Base-by-base conservation (phyloP, 2,329 filamentous ascomycete genomes). In the Knufia petricola region DNA sequence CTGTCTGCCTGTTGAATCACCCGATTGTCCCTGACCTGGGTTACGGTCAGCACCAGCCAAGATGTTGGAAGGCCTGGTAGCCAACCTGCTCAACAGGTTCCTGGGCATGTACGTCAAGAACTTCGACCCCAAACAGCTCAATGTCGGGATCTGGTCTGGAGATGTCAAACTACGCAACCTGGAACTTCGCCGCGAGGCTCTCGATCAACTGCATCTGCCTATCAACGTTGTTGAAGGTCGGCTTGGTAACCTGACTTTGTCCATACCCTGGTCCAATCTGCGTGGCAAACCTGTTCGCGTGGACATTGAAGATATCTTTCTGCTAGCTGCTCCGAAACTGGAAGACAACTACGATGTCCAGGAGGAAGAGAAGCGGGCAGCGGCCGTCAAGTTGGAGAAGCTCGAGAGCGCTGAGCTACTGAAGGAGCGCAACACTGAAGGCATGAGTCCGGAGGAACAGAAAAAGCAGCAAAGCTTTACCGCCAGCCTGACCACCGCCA, bases 41-140 rank as follows among this genome's bases (percentile, higher is more conserved):
- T 84, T 63, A 87, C 79, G 84, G 77, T 80, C 73, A 64, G 64
- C 66, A 59, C 60, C 66, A 66, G 66, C 71, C 75, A 76, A 66
- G 62, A 98, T 99, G 92, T 81, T 99, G 72, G 92, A 98, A 78
- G 87, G 89, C 59, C 77, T 99, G 60, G 92, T 96, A 56, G 88
- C 92, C 61, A 94, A 90, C 70, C 77, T 99, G 74, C 83, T 99
- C 61, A 98, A 98, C 74, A 85, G 94, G 74, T 96, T 98, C 71
- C 73, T 99, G 79, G 94, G 92, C 77, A 95, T 96, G 85, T 98
- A 98, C 69, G 90, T 99, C 69, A 89, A 94, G 77, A 96, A 98
- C 70, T 98, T 99, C 66, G 92, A 99, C 68, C 87, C 92, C 48
- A 85, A 87, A 62, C 92, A 98, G 73, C 78, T 99, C 57, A 98